These are phyloP conservation scores for Rhinocladiella mackenziei DNA, from an alignment of 2,329 filamentous ascomycete genomes.

Conservation along the genomic window DNA sequence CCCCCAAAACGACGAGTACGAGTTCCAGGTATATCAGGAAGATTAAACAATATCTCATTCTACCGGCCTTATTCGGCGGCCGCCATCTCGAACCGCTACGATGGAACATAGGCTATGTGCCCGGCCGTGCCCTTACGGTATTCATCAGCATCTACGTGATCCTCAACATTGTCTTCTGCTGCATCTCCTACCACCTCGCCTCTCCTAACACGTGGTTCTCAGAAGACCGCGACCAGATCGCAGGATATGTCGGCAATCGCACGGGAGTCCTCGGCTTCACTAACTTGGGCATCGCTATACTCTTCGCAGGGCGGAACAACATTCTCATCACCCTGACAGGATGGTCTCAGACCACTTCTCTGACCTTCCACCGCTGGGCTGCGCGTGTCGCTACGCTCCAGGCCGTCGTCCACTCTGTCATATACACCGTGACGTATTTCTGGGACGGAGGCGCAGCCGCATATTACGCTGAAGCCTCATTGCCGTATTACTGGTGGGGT, in stretches of 20 bases:
- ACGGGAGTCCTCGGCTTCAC: constrained; percentile 24
- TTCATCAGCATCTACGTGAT: constrained; percentile 31
- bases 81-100: constrained; percentile 20
- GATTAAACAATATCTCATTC: constrained; percentile 2
- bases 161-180: constrained; percentile 34
- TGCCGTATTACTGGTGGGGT: constrained; percentile 34
- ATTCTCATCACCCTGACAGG: constrained; percentile 9
- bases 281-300: constrained; percentile 17
- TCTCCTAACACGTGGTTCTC: constrained; percentile 29
- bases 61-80: constrained; percentile 17
- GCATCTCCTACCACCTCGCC: constrained; percentile 25
- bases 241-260: constrained; percentile 19
- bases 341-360: constrained; percentile 15
- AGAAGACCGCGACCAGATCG: constrained; percentile 3
- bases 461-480: constrained; percentile 11
- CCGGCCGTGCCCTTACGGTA: constrained; percentile 30
- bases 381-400: constrained; percentile 15
- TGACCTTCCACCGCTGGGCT: constrained; percentile 21
- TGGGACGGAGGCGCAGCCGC: constrained; percentile 1
- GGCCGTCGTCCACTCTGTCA: constrained; percentile 22
- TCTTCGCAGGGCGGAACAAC: constrained; percentile 22
- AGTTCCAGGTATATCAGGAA: not conserved
- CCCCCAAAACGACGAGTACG: too few relatives aligned
- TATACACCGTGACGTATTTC: constrained; percentile 14
- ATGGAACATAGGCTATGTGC: constrained; percentile 24